Percentiles rank a stretch among this genome's conserved stretches.
phyloP scores from a whole-genome alignment of 331 rosid species.

The Phaseolus coccineus region DNA sequence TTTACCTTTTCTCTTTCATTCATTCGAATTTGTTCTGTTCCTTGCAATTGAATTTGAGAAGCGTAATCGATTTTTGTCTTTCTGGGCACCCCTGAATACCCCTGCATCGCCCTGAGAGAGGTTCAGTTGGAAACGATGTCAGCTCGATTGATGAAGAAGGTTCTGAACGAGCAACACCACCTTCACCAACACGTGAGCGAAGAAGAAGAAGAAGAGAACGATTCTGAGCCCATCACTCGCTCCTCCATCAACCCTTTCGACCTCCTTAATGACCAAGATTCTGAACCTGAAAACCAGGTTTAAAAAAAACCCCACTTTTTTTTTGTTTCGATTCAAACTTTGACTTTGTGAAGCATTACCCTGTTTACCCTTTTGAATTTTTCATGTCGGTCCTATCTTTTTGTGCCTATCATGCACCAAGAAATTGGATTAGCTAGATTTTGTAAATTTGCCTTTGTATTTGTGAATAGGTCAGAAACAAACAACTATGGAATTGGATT shows the following conservation, averaged over 20 bases:
- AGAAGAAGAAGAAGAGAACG: slow-evolving; percentile 46
- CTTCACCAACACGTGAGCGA: slow-evolving; percentile 47
- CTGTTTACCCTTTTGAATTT: slow-evolving; percentile 9
- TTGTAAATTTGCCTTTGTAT: slow-evolving; percentile 17
- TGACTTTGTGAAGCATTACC: slow-evolving; percentile 2
- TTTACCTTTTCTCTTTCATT: background rate
- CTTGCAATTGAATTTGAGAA: slow-evolving; percentile 29
- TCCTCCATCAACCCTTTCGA: slow-evolving; percentile 81
- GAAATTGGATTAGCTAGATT: slow-evolving; percentile 11
- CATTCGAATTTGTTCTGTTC: slow-evolving; percentile 14
- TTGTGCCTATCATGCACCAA: background rate
- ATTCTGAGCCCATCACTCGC: slow-evolving; percentile 40
- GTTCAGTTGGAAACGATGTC: slow-evolving; percentile 61
- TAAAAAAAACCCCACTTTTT: background rate
- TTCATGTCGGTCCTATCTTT: slow-evolving; percentile 15
- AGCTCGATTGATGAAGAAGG: slow-evolving; percentile 77
- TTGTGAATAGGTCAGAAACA: slow-evolving; percentile 6
- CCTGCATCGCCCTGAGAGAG: background rate
- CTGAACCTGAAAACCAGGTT: slow-evolving; percentile 58
- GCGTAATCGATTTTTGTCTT: background rate
- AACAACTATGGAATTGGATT: slow-evolving; percentile 1
- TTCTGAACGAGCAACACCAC: slow-evolving; percentile 69
- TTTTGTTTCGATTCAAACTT: background rate
- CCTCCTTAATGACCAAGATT: slow-evolving; percentile 67
- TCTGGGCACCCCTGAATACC: background rate